A percentile compares a stretch with the other conserved stretches of the same genome.
phyloP scores from a whole-genome alignment of 495 filamentous ascomycete species.

The Xylaria scruposa region DNA sequence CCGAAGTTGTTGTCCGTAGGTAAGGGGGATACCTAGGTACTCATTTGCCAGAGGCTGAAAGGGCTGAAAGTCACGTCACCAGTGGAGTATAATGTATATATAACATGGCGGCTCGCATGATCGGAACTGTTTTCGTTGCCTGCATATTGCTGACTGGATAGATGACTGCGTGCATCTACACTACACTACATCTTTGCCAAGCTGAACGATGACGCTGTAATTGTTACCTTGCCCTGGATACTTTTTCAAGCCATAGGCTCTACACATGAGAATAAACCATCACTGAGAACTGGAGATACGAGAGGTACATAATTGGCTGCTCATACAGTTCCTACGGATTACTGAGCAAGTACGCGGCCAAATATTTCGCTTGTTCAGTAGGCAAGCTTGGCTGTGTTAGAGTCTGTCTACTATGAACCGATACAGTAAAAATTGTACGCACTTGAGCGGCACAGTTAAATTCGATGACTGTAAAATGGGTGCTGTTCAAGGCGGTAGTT shows the following conservation, averaged over 20 bases:
- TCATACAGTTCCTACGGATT: neutral
- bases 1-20: neutral
- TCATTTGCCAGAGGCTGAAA: neutral
- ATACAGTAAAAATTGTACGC: slow-evolving; percentile 7
- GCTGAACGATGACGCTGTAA: neutral
- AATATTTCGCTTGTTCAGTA: neutral
- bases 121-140: neutral
- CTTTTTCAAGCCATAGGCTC: neutral
- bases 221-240: neutral
- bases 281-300: neutral
- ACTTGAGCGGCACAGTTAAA: slow-evolving; percentile 8
- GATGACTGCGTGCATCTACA: neutral
- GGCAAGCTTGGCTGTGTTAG: neutral
- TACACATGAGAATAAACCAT: neutral
- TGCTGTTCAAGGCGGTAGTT: neutral
- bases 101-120: neutral
- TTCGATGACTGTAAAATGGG: slow-evolving; percentile 9
- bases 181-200: neutral
- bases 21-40: neutral
- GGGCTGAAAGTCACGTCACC: slow-evolving; percentile 6
- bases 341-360: too few species aligned
- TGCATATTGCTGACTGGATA: neutral
- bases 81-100: neutral
- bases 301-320: neutral
- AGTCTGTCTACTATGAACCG: neutral